A percentile compares a stretch with the other conserved stretches of the same genome.
phyloP scores from a whole-genome alignment of 495 filamentous ascomycete species.

The Hypoxylon lienhwacheense region DNA sequence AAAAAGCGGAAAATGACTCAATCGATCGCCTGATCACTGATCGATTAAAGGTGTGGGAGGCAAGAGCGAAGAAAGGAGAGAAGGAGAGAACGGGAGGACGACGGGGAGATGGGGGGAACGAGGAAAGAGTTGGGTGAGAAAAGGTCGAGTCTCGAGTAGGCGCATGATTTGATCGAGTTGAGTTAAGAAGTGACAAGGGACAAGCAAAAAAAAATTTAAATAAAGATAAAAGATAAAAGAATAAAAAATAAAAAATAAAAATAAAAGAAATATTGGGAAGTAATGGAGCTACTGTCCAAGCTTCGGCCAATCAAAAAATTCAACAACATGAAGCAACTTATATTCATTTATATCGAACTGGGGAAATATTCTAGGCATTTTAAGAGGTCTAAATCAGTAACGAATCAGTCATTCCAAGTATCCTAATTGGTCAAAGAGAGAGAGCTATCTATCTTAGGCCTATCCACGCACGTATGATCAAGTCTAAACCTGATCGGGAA shows the following conservation, averaged over 20 bases:
- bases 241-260: conserved; percentile 26
- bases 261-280: conserved; percentile 43
- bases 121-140: conserved; percentile 32
- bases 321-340: conserved; percentile 13
- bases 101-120: conserved; percentile 32
- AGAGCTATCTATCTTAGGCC: conserved; percentile 12
- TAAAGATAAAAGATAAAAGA: conserved; percentile 28
- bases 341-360: conserved; percentile 28
- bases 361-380: conserved; percentile 26
- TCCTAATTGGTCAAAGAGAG: conserved; percentile 20
- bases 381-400: conserved; percentile 31
- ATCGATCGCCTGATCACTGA: conserved; percentile 32
- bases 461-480: conserved; percentile 3
- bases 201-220: conserved; percentile 32
- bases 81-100: conserved; percentile 41
- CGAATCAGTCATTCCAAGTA: conserved; percentile 20
- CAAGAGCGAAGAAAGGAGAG: conserved; percentile 41
- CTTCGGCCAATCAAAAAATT: conserved; percentile 52
- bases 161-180: conserved; percentile 39
- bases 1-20: conserved; percentile 32
- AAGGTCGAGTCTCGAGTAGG: conserved; percentile 44
- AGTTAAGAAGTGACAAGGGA: conserved; percentile 23
- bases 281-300: conserved; percentile 37
- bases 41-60: conserved; percentile 32
- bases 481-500: conserved; percentile 23